Conservation (phyloP, 257 asterid genomes). For the Anisodus tanguticus region DNA sequence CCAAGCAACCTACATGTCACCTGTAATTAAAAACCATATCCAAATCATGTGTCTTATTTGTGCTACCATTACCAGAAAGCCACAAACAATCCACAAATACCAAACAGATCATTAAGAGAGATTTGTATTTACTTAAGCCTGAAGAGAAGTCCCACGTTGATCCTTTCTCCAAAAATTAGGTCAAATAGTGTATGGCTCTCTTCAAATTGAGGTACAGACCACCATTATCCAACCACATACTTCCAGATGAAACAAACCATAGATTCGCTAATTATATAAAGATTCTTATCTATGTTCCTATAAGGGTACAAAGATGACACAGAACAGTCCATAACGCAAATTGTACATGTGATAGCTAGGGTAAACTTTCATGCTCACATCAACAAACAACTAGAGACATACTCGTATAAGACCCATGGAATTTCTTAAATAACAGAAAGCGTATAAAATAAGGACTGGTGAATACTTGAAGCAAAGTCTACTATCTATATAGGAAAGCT, state of each 20-base stretch:
- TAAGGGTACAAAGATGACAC: background rate
- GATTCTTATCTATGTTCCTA: background rate
- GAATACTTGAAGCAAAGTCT: background rate
- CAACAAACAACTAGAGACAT: too few species aligned
- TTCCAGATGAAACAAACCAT: background rate
- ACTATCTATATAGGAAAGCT: background rate
- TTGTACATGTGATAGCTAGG: background rate
- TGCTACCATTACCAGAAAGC: constrained; percentile 8
- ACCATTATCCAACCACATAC: constrained; percentile 13
- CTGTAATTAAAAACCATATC: constrained; percentile 42
- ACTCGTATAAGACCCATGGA: background rate
- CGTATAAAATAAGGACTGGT: background rate
- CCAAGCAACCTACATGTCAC: constrained; percentile 87
- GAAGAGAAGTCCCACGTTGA: background rate
- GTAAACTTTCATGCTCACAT: background rate
- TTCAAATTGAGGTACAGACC: constrained; percentile 25
- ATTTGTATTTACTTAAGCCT: constrained; percentile 10
- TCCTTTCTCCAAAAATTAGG: constrained; percentile 7
- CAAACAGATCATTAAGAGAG: constrained; percentile 19
- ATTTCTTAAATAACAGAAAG: background rate
- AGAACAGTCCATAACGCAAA: background rate
- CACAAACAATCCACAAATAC: background rate
- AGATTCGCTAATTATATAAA: constrained; percentile 2
- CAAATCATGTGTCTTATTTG: constrained; percentile 2
- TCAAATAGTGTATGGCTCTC: background rate